Percentiles rank a stretch among this genome's conserved stretches.
Evolutionary conservation across 1,284 basidiomycete species (phyloP).

Genomic region (Tausonia pullulans): DNA sequence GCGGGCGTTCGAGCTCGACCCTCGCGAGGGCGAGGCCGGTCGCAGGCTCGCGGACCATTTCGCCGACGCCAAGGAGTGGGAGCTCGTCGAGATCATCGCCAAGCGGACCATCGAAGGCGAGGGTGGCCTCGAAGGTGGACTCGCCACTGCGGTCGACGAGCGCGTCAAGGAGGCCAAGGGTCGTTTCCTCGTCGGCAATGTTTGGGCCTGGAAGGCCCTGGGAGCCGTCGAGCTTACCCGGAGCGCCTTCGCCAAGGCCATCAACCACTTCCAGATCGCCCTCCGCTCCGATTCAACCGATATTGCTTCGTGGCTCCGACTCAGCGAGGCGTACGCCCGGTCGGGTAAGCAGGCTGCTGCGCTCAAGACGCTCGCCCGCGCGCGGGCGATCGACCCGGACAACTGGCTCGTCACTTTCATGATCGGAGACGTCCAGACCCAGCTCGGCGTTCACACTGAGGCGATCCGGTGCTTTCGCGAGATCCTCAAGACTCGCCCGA

Average conservation of each 20-base stretch:
- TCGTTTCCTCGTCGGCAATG: constrained; percentile 57
- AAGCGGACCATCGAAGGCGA: constrained; percentile 85
- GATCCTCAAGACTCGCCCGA: constrained; percentile 48
- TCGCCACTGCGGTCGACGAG: constrained; percentile 32
- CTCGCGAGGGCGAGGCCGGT: constrained; percentile 77
- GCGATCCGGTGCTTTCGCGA: constrained; percentile 58
- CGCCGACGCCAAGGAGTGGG: constrained; percentile 90
- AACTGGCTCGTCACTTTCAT: constrained; percentile 80
- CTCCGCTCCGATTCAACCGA: constrained; percentile 72
- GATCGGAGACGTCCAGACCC: constrained; percentile 73
- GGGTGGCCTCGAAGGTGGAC: constrained; percentile 58
- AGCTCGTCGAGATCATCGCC: constrained; percentile 85
- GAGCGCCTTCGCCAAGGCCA: constrained; percentile 63
- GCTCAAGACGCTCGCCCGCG: constrained; percentile 70
- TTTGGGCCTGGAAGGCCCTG: constrained; percentile 98
- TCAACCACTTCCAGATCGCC: constrained; percentile 77
- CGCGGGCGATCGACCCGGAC: constrained; percentile 52
- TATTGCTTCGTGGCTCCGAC: constrained; percentile 67
- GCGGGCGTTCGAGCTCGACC: constrained; percentile 94
- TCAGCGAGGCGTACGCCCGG: constrained; percentile 84
- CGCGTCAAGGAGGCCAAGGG: constrained; percentile 38
- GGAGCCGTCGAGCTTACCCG: constrained; percentile 73
- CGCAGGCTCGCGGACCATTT: constrained; percentile 74
- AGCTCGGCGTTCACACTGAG: constrained; percentile 61
- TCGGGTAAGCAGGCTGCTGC: constrained; percentile 82